These are phyloP conservation scores for Kazachstania bromeliacearum DNA, from an alignment of 805 yeast genomes.

Conservation along the genomic window DNA sequence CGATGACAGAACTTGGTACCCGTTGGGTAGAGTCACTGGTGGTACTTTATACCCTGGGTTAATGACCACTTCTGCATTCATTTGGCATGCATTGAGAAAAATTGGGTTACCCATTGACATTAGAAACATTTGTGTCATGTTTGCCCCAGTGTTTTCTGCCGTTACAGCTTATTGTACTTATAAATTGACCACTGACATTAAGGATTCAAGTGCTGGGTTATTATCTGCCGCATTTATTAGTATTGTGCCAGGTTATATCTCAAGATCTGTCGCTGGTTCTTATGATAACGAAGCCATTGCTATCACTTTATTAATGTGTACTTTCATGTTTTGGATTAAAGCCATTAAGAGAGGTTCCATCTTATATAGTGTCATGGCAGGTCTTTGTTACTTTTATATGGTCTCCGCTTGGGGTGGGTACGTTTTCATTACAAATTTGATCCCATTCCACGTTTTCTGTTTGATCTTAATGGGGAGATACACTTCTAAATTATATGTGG, in stretches of 20 bases:
- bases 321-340: slow-evolving; percentile 93
- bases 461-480: slow-evolving; percentile 91
- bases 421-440: slow-evolving; percentile 94
- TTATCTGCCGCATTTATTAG: slow-evolving; percentile 92
- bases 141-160: slow-evolving; percentile 95
- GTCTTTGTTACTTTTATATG: slow-evolving; percentile 92
- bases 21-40: slow-evolving; percentile 97
- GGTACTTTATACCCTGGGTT: slow-evolving; percentile 97
- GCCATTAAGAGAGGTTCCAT: slow-evolving; percentile 86
- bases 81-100: slow-evolving; percentile 62
- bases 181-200: slow-evolving; percentile 79
- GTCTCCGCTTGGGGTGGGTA: slow-evolving; percentile 99
- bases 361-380: slow-evolving; percentile 72
- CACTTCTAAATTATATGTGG: slow-evolving; percentile 68
- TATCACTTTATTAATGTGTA: slow-evolving; percentile 87
- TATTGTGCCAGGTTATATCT: slow-evolving; percentile 96
- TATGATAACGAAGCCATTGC: slow-evolving; percentile 99
- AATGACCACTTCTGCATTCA: slow-evolving; percentile 93
- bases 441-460: slow-evolving; percentile 90
- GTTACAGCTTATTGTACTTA: slow-evolving; percentile 87
- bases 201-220: slow-evolving; percentile 81
- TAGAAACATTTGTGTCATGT: slow-evolving; percentile 87
- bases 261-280: slow-evolving; percentile 97
- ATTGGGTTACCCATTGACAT: slow-evolving; percentile 82
- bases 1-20: slow-evolving; percentile 98